Evolutionary conservation across 2,329 filamentous ascomycete species (phyloP), one percentile per base, ranked within the genome.

Genomic region (Aspergillus floridensis): DNA sequence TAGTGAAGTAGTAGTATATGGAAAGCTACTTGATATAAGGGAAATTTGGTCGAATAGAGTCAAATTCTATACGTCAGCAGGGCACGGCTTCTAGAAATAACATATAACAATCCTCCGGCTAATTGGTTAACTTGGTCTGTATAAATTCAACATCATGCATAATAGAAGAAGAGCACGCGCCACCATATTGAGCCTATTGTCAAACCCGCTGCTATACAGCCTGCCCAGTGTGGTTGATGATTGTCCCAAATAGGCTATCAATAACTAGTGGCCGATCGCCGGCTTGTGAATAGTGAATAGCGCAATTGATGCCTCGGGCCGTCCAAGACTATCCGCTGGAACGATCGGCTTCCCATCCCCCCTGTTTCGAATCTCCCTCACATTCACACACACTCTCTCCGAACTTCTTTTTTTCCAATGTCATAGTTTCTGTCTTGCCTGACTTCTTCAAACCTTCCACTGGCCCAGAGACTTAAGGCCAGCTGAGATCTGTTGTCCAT

Each of bases 341-440:
- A 32, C 21, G 53, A 55, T 55, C 53, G 31, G 41, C 41, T 55
- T 44, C 44, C 38, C 7, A 29, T 29, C 38, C 53, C 47, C 53
- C 38, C 38, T 46, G 53, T 55, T 55, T 55, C 53, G 47, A 44
- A 44, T 48, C 53, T 46, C 41, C 21, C 53, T 38, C 53, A 22
- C 49, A 24, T 11, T 12, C 52, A 7, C 11, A 26, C 51, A 26
- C 14, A 16, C 19, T 14, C 31, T 19, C 14, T 31, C 52, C 24
- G 22, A 54, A 31, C 21, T 31, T n/a, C 26, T n/a, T 8, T 19
- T 3, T 16, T 11, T 5, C 3, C 3, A 24, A 26, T 44, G 38
- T 12, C 38, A 11, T 26, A 19, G 6, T 7, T n/a, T 19, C 29
- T 44, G 38, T 31, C 32, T 26, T 32, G 8, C n/a, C 46, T n/a